Conservation (phyloP, 2,329 filamentous ascomycete species). For the Monilinia fructicola region DNA sequence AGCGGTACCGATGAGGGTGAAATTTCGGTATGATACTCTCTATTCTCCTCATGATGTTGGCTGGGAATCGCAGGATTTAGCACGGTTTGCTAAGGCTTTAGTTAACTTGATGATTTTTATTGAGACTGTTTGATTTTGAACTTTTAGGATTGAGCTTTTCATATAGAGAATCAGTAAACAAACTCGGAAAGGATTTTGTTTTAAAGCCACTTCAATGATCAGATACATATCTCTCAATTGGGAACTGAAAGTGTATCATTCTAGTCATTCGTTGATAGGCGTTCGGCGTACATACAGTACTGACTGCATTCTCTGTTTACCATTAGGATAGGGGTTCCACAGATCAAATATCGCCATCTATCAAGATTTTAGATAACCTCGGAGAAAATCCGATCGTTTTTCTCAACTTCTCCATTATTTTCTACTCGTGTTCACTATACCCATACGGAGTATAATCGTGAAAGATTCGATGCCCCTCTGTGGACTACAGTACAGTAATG, state of each 20-base stretch:
- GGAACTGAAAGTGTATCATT: too few relatives aligned
- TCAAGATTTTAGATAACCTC: conserved; percentile 6
- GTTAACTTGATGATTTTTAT: not conserved
- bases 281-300: too few relatives aligned
- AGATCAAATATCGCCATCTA: conserved; percentile 11
- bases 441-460: too few relatives aligned
- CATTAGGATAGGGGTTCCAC: conserved; percentile 7
- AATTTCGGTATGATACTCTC: conserved; percentile 6
- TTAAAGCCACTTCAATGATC: not conserved
- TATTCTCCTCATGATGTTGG: not conserved
- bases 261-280: too few relatives aligned
- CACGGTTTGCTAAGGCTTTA: not conserved
- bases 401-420: conserved; percentile 12
- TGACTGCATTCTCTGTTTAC: too few relatives aligned
- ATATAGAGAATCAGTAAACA: too few relatives aligned
- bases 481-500: conserved; percentile 4
- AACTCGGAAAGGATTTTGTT: too few relatives aligned
- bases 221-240: too few relatives aligned
- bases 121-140: not conserved
- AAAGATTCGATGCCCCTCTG: conserved; percentile 8
- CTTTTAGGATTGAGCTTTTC: too few relatives aligned
- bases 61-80: not conserved
- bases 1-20: not conserved
- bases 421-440: conserved; percentile 8
- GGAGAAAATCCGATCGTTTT: conserved; percentile 3